Evolutionary conservation across 495 filamentous ascomycete genomes (phyloP), one percentile per base, ranked within the genome.

Genomic region (Penicillium longicatenatum): DNA sequence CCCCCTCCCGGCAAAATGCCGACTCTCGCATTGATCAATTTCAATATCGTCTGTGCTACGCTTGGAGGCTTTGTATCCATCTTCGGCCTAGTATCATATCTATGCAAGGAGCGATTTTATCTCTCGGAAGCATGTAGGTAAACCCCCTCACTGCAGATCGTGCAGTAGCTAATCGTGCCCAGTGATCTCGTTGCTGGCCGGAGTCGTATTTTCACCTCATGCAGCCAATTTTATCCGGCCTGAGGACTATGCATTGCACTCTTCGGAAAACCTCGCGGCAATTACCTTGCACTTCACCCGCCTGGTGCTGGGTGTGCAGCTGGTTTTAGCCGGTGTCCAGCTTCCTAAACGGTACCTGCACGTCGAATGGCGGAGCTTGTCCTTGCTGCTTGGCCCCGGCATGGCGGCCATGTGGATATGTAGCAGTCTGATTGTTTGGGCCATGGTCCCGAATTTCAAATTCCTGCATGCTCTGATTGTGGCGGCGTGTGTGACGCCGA

Each of bases 341-440:
- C 78, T 98, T n/a, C 93, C 93, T 10, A 91, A 86, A 64, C 88
- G 89, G 39, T 96, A 97, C 65, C 76, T 97, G 39, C 74, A 79
- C 67, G 82, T 79, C 61, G 85, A 96, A 88, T 93, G 91, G 91
- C 88, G 84, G 60, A 85, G 86, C 26, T 75, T 98, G 20, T 72
- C 83, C 1, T 67, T 93, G 9, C 82, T 97, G 4, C 81, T 97
- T 9, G 92, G 92, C 1, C 93, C 93, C 9, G 86, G 89, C 33
- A 96, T 97, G 92, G 81, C 82, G 14, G 77, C 76, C 55, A 96
- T 96, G 92, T 97, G 93, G 93, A 60, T 96, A n/a, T 76, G 75
- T 42, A 95, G 89, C 50, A 88, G 84, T 62, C 70, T 95, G 4
- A 68, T 97, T 2, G 76, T 96, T 51, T 96, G 86, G 86, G 91